These are phyloP conservation scores for Protomyces macrosporus DNA, from an alignment of 1,139 yeast species.

Conservation along the genomic window DNA sequence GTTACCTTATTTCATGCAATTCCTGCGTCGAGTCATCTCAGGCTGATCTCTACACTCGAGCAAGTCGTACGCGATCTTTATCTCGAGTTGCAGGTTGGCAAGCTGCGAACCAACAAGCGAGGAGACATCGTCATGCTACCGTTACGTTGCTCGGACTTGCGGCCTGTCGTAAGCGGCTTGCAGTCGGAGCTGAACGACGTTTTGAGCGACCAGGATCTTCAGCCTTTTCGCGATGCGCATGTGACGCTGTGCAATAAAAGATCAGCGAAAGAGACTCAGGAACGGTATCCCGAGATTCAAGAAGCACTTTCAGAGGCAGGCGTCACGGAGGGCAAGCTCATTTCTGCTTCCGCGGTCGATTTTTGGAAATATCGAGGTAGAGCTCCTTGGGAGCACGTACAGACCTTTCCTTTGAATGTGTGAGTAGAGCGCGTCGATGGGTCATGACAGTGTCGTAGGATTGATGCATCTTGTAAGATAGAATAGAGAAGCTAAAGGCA, in stretches of 20 bases:
- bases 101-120: background rate
- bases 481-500: too few species aligned
- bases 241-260: constrained; percentile 16
- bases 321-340: background rate
- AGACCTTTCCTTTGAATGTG: background rate
- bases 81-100: background rate
- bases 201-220: constrained; percentile 8
- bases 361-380: constrained; percentile 17
- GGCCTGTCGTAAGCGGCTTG: background rate
- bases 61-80: too few species aligned
- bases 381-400: constrained; percentile 4
- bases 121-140: constrained; percentile 9
- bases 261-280: background rate
- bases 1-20: constrained; percentile 13
- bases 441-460: too few species aligned
- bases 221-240: constrained; percentile 11
- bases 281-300: background rate
- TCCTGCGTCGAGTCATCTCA: background rate
- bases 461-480: too few species aligned
- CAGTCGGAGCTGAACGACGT: background rate
- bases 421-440: too few species aligned
- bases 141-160: background rate
- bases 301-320: constrained; percentile 6
- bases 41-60: background rate
- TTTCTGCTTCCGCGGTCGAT: background rate